Percentiles rank a stretch among this genome's conserved stretches.
Evolutionary conservation across 78 protist genomes (phyloP).

Genomic region (Dictyostelium discoideum): dicty_2.7 NC_007089.4:6250001-6250500

Average conservation of each 20-base stretch:
- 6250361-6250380: not conserved
- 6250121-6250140: constrained; percentile 42
- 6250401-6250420: constrained; percentile 65
- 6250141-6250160: not conserved
- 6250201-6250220: not conserved
- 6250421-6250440: constrained; percentile 54
- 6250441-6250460: constrained; percentile 57
- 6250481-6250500: constrained; percentile 76
- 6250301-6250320: not conserved
- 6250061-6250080: constrained; percentile 25
- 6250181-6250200: not conserved
- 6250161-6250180: not conserved
- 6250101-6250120: constrained; percentile 54
- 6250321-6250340: constrained; percentile 8
- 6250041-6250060: constrained; percentile 54
- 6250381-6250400: not conserved
- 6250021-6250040: constrained; percentile 19
- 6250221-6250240: not conserved
- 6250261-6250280: too few relatives aligned
- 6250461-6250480: constrained; percentile 14
- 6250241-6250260: not conserved
- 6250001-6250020: constrained; percentile 70
- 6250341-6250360: not conserved
- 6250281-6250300: not conserved
- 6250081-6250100: constrained; percentile 60